Evolutionary conservation across 2,329 filamentous ascomycete species (phyloP).

Genomic region (Fusarium redolens): DNA sequence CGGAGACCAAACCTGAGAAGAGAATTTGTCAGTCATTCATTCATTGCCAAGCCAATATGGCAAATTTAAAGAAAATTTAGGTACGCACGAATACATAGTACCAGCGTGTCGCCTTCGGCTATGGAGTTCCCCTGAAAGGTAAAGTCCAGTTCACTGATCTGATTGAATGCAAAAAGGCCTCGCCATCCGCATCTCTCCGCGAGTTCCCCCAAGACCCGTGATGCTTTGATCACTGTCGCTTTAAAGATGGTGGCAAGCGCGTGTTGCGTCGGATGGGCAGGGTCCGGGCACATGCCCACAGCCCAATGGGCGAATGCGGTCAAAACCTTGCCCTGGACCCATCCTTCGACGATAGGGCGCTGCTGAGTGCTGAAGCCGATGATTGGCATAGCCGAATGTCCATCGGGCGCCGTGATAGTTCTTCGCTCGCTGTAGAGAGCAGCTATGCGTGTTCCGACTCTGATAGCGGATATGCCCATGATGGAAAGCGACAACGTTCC

Average conservation of each 20-base stretch:
- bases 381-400: neutral
- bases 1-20: neutral
- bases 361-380: slow-evolving; percentile 11
- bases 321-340: neutral
- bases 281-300: neutral
- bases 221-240: neutral
- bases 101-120: slow-evolving; percentile 10
- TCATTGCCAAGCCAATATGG: too few species aligned
- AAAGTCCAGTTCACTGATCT: slow-evolving; percentile 11
- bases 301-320: neutral
- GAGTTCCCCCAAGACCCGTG: neutral
- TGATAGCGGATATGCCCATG: neutral
- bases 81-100: slow-evolving; percentile 15
- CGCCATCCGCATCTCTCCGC: slow-evolving; percentile 5
- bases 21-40: neutral
- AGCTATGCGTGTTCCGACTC: neutral
- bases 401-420: neutral
- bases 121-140: neutral
- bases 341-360: neutral
- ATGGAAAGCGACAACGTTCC: neutral
- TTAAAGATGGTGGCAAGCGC: slow-evolving; percentile 1
- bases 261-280: neutral
- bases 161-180: slow-evolving; percentile 6
- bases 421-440: neutral
- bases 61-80: neutral